Conservation (phyloP, 352 stramenopile species). For the Globisporangium emineosum region DNA sequence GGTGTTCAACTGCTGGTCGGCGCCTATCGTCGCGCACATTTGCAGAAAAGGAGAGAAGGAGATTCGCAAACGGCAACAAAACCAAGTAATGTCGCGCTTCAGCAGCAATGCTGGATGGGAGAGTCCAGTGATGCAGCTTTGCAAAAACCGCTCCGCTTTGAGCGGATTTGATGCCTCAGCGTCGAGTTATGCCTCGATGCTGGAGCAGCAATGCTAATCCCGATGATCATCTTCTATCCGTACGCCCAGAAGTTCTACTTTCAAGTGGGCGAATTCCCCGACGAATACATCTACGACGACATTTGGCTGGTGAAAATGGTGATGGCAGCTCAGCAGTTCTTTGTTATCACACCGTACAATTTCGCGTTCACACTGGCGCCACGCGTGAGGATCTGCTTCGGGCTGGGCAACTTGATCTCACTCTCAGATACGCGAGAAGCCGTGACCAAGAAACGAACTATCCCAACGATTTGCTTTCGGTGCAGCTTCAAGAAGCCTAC, state of each 20-base stretch:
- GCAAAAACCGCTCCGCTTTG: not conserved
- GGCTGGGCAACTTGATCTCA: slow-evolving; percentile 7
- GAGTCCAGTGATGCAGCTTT: not conserved
- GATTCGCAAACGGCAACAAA: not conserved
- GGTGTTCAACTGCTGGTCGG: slow-evolving; percentile 2
- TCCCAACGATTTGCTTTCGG: not conserved
- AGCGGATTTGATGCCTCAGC: not conserved
- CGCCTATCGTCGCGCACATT: not conserved
- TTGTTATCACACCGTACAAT: not conserved
- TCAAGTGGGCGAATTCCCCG: not conserved
- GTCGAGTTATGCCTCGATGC: not conserved
- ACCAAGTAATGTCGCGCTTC: not conserved
- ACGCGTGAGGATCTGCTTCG: not conserved
- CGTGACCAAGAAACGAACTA: not conserved
- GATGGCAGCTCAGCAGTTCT: slow-evolving; percentile 10
- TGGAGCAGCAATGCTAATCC: not conserved
- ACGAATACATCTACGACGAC: not conserved
- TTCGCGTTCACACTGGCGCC: slow-evolving; percentile 21
- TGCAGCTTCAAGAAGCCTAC: not conserved
- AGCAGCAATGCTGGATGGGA: not conserved
- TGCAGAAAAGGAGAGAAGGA: not conserved
- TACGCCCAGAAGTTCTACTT: slow-evolving; percentile 3
- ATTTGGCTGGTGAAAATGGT: slow-evolving; percentile 9
- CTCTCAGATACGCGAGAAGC: not conserved
- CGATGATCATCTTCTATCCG: not conserved